Percentiles rank a stretch among this genome's conserved stretches.
Evolutionary conservation across 805 yeast genomes (phyloP).

Genomic region (Torulaspora gathmanii): DNA sequence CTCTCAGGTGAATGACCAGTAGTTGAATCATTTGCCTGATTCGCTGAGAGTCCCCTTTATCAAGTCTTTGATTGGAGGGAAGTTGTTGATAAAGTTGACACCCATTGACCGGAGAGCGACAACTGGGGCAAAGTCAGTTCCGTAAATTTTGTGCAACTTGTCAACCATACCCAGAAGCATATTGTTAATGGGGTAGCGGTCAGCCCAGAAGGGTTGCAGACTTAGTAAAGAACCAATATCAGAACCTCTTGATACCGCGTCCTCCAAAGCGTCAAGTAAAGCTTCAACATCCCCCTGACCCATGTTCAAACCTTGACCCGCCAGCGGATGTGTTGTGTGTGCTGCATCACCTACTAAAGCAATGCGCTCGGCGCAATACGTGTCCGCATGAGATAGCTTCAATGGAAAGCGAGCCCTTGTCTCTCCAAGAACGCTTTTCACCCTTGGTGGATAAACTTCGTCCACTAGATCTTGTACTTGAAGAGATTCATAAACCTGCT

Average conservation of each 20-base stretch:
- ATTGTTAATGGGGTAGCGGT: constrained; percentile 78
- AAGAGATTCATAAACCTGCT: constrained; percentile 29
- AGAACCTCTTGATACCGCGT: constrained; percentile 68
- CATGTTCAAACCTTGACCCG: constrained; percentile 97
- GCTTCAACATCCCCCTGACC: constrained; percentile 89
- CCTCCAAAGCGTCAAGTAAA: constrained; percentile 63
- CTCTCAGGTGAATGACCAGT: neutral
- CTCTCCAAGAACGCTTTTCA: constrained; percentile 51
- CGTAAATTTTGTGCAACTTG: constrained; percentile 81
- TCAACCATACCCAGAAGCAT: constrained; percentile 82
- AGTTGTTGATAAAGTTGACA: constrained; percentile 57
- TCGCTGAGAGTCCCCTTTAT: constrained; percentile 56
- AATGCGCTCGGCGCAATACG: constrained; percentile 74
- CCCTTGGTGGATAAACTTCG: constrained; percentile 61
- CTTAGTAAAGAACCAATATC: constrained; percentile 82
- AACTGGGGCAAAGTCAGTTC: constrained; percentile 66
- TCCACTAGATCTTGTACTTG: constrained; percentile 45
- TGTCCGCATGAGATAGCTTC: constrained; percentile 83
- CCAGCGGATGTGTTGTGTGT: constrained; percentile 93
- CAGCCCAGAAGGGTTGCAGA: constrained; percentile 80
- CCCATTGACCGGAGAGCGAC: constrained; percentile 76
- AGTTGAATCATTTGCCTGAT: constrained; percentile 17
- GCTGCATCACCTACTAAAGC: constrained; percentile 99
- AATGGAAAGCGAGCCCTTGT: constrained; percentile 88
- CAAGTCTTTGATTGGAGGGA: constrained; percentile 62